These are phyloP conservation scores for Wickerhamiella allomyrinae DNA, from an alignment of 805 yeast species.

Conservation along the genomic window DNA sequence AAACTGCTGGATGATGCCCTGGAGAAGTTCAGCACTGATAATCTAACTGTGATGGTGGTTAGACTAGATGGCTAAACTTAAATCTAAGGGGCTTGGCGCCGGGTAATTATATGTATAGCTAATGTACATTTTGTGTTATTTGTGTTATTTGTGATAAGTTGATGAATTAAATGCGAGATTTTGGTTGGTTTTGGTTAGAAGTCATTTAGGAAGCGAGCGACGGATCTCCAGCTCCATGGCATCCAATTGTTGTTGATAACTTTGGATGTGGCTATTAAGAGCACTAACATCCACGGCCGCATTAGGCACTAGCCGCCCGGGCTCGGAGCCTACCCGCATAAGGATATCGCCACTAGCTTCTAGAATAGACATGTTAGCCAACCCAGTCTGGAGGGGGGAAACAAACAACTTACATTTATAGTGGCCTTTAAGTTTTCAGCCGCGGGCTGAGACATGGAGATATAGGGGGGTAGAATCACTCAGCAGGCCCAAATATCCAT, in stretches of 20 bases:
- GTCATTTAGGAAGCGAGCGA: no score
- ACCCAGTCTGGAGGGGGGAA: neutral
- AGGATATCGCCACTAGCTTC: constrained; percentile 17
- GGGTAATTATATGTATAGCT: no score
- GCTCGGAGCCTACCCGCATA: constrained; percentile 15
- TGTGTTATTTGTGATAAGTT: no score
- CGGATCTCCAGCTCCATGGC: constrained; percentile 1
- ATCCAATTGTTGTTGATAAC: constrained; percentile 8
- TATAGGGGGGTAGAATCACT: neutral
- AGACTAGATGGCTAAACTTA: constrained; percentile 29
- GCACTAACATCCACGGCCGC: constrained; percentile 11
- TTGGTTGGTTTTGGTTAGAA: no score
- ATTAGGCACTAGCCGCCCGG: constrained; percentile 16
- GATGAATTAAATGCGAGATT: no score
- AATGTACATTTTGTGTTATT: no score
- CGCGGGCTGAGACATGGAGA: neutral
- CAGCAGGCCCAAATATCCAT: neutral
- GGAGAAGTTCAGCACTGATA: constrained; percentile 70
- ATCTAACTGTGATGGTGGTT: constrained; percentile 86
- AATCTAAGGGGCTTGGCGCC: no score
- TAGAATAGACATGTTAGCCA: constrained; percentile 4
- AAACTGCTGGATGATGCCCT: constrained; percentile 59
- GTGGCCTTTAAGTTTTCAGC: constrained; percentile 3
- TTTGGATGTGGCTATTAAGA: constrained; percentile 12
- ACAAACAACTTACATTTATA: constrained; percentile 9